phyloP scores from a whole-genome alignment of 495 filamentous ascomycete genomes.

The Lasiosphaeria miniovina region DNA sequence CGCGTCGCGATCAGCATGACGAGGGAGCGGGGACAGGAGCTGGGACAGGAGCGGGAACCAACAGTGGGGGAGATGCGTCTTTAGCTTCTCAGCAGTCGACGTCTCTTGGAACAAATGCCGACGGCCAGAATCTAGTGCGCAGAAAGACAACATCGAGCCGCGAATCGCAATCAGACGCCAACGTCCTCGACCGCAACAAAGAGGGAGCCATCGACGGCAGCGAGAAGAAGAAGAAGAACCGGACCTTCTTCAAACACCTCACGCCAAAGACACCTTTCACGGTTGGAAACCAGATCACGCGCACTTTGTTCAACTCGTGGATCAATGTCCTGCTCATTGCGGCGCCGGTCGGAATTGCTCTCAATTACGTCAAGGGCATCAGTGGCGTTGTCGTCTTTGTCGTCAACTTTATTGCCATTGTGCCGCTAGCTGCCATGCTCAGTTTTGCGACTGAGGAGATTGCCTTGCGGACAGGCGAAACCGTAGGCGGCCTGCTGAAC shows the following conservation, averaged over 20 bases:
- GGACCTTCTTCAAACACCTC: constrained; percentile 40
- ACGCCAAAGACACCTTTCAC: constrained; percentile 56
- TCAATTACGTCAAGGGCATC: constrained; percentile 58
- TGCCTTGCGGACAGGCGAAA: constrained; percentile 77
- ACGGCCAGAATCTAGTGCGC: constrained; percentile 1
- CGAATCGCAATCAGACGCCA: constrained; percentile 2
- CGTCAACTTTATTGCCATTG: constrained; percentile 85
- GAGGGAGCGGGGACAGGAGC: neutral
- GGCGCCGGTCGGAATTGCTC: constrained; percentile 72
- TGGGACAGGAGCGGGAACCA: neutral
- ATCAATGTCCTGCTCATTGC: constrained; percentile 80
- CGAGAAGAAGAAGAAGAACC: constrained; percentile 24
- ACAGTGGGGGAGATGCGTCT: neutral
- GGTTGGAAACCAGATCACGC: constrained; percentile 63
- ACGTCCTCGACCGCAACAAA: neutral
- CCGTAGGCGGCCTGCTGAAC: constrained; percentile 80
- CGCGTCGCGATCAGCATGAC: too few species aligned
- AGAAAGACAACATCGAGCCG: constrained; percentile 2
- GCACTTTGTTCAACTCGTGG: constrained; percentile 74
- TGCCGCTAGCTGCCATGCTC: constrained; percentile 83
- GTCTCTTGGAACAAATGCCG: neutral
- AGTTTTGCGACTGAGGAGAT: constrained; percentile 93
- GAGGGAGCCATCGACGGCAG: neutral
- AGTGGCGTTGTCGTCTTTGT: constrained; percentile 66
- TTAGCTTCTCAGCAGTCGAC: neutral